phyloP scores from a whole-genome alignment of 208 protist genomes.

The Trypanosoma conorhini region DNA sequence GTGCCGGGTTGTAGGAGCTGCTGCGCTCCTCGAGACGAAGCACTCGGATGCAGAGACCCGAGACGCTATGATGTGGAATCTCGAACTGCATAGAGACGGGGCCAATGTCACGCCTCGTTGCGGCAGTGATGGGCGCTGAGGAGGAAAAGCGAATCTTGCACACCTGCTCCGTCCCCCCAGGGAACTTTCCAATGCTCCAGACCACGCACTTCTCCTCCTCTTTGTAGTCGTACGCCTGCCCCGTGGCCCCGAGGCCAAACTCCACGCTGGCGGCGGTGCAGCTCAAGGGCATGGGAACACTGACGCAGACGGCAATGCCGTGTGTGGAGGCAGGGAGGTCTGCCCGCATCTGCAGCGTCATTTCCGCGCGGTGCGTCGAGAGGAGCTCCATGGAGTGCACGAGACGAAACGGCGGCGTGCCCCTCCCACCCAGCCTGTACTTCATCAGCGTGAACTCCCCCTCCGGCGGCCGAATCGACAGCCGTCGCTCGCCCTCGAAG shows the following conservation, averaged over 20 bases:
- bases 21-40: conserved; percentile 81
- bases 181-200: conserved; percentile 87
- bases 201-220: conserved; percentile 49
- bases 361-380: conserved; percentile 37
- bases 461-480: conserved; percentile 73
- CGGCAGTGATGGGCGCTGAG: conserved; percentile 34
- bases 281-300: conserved; percentile 47
- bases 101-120: conserved; percentile 57
- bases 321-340: conserved; percentile 40
- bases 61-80: conserved; percentile 82
- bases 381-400: conserved; percentile 52
- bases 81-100: conserved; percentile 91
- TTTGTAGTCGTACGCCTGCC: conserved; percentile 68
- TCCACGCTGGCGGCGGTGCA: conserved; percentile 45
- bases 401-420: conserved; percentile 62
- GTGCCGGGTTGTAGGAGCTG: conserved; percentile 59
- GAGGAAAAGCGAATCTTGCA: conserved; percentile 59
- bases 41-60: conserved; percentile 45
- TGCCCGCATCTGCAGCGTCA: conserved; percentile 45
- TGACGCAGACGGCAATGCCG: conserved; percentile 39
- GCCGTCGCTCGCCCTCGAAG: conserved; percentile 68
- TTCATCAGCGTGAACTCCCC: conserved; percentile 93
- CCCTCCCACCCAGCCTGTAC: conserved; percentile 66
- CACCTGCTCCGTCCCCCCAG: conserved; percentile 61
- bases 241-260: conserved; percentile 30